Evolutionary conservation across 768 basidiomycete genomes (phyloP).

Genomic region (Serendipita vermifera): DNA sequence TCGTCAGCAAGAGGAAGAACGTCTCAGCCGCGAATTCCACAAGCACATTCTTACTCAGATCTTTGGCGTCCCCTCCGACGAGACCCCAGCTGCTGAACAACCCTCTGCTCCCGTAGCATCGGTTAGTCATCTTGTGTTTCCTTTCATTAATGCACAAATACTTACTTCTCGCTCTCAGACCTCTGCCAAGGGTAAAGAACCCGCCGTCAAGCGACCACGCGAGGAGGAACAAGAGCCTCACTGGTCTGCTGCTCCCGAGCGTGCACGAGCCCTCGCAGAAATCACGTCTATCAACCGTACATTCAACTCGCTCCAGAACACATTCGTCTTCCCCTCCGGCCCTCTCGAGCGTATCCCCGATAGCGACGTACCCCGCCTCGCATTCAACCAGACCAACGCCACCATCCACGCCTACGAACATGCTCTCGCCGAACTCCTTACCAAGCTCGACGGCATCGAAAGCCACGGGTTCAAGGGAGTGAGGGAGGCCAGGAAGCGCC

Average conservation of each 20-base stretch:
- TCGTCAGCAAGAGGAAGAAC: constrained; percentile 1
- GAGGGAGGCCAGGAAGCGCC: constrained; percentile 35
- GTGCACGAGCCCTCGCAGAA: not conserved
- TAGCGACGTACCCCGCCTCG: constrained; percentile 24
- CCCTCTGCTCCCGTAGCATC: no score
- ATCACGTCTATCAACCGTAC: not conserved
- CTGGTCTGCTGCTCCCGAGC: not conserved
- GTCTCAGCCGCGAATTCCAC: constrained; percentile 4
- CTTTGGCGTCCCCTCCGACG: constrained; percentile 3
- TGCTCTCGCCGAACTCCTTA: constrained; percentile 47
- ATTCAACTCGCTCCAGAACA: not conserved
- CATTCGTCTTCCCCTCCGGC: not conserved
- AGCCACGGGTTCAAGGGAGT: constrained; percentile 46
- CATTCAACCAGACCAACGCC: constrained; percentile 49
- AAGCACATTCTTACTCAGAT: constrained; percentile 1
- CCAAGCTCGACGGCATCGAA: constrained; percentile 53
- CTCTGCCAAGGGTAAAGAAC: not conserved
- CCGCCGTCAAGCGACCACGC: not conserved
- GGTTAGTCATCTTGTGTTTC: no score
- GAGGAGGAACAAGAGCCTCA: not conserved
- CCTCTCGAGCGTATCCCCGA: not conserved
- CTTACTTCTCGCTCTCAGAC: no score
- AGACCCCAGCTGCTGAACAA: no score
- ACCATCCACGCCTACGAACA: constrained; percentile 51
- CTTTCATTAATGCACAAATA: no score